phyloP scores from a whole-genome alignment of 139 green algal species.

The Gonium pectorale region DNA sequence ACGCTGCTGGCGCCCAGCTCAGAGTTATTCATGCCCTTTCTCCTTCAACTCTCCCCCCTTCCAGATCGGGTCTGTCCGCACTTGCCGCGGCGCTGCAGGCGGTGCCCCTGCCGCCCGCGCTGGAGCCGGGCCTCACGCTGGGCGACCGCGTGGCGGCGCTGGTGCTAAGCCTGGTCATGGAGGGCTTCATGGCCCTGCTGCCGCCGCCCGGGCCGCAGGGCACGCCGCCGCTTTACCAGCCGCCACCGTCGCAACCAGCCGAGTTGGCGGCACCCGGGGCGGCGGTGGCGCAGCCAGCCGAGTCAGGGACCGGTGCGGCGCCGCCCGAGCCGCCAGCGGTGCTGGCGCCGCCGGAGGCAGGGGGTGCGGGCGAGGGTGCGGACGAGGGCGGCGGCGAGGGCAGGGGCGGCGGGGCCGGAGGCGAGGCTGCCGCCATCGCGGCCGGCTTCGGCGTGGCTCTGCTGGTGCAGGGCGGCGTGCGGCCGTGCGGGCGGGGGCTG shows the following conservation, averaged over 20 bases:
- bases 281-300: not conserved
- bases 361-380: not conserved
- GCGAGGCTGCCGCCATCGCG: not conserved
- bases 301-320: no score
- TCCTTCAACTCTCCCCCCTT: no score
- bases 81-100: not conserved
- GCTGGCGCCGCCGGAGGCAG: no score
- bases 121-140: not conserved
- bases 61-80: not conserved
- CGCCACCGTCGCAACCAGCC: not conserved
- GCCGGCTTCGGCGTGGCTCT: constrained; percentile 12
- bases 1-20: no score
- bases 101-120: not conserved
- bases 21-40: no score
- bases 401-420: not conserved
- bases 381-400: not conserved
- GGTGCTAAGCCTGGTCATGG: constrained; percentile 8
- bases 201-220: not conserved
- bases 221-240: no score
- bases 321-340: no score
- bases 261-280: not conserved
- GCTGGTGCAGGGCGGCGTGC: not conserved
- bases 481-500: not conserved
- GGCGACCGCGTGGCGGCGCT: not conserved
- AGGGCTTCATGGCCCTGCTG: constrained; percentile 7